These are phyloP conservation scores for Fusarium brachygibbosum DNA, from an alignment of 2,329 filamentous ascomycete species.

Conservation along the genomic window DNA sequence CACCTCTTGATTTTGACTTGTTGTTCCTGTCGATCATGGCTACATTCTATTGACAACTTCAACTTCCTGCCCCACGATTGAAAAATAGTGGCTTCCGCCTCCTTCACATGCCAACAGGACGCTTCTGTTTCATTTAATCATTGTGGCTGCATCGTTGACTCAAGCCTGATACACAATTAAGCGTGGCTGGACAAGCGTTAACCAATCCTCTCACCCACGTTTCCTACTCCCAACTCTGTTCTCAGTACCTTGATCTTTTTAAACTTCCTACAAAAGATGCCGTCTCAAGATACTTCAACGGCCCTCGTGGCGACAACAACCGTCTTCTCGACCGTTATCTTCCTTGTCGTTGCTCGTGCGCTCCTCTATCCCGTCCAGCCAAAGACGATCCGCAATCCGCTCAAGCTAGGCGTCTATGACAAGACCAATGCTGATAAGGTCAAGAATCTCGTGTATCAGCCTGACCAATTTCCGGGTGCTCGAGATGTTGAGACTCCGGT, in stretches of 20 bases:
- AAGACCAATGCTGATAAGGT: constrained; percentile 56
- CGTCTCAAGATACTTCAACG: constrained; percentile 39
- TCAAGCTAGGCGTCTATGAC: constrained; percentile 55
- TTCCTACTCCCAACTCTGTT: constrained; percentile 5
- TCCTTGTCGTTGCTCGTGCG: constrained; percentile 54
- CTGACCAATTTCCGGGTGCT: constrained; percentile 77
- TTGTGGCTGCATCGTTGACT: constrained; percentile 19
- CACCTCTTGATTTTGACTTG: neutral
- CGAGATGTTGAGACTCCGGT: constrained; percentile 79
- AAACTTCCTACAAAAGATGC: constrained; percentile 11
- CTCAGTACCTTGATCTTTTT: neutral
- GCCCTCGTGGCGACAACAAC: constrained; percentile 57
- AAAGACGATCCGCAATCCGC: constrained; percentile 60
- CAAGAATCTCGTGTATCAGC: constrained; percentile 67
- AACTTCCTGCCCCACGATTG: neutral
- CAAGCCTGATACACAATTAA: constrained; percentile 10
- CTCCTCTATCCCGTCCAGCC: constrained; percentile 58
- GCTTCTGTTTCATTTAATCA: neutral
- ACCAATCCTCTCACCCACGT: constrained; percentile 12
- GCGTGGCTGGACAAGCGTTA: constrained; percentile 25
- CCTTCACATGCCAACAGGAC: neutral
- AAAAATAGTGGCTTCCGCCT: neutral
- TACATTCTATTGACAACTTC: neutral
- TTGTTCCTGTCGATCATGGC: constrained; percentile 11
- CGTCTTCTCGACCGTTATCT: constrained; percentile 57